phyloP scores from a whole-genome alignment of 345 rosid genomes.

The Heritiera fomes region DNA sequence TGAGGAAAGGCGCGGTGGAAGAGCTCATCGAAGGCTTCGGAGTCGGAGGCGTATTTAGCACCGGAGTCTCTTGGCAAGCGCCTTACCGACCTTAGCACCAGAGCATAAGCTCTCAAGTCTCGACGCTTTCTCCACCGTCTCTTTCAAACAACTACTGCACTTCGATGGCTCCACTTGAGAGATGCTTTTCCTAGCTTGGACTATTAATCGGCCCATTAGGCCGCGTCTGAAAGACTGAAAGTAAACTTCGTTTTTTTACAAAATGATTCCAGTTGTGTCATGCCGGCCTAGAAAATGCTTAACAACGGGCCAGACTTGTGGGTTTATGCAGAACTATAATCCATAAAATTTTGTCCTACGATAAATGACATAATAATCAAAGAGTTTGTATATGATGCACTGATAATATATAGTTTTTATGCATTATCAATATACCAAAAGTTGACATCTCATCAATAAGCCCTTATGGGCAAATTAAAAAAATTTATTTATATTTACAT shows the following conservation, averaged over 20 bases:
- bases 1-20: constrained; percentile 79
- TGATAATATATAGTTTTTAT: too few relatives aligned
- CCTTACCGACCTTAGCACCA: constrained; percentile 72
- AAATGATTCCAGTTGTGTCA: background rate
- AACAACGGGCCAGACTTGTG: background rate
- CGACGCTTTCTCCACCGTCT: constrained; percentile 69
- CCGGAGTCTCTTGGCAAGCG: constrained; percentile 75
- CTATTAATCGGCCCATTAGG: background rate
- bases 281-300: background rate
- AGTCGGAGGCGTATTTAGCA: constrained; percentile 62
- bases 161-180: background rate
- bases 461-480: too few relatives aligned
- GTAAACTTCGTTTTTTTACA: background rate
- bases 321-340: background rate
- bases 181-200: background rate
- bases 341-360: too few relatives aligned
- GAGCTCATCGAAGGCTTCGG: constrained; percentile 69
- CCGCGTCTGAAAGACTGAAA: background rate
- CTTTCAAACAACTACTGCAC: background rate
- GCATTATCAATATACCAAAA: too few relatives aligned
- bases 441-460: too few relatives aligned
- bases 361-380: too few relatives aligned
- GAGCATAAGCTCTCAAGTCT: constrained; percentile 44
- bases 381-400: too few relatives aligned
- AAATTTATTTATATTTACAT: too few relatives aligned